Base-by-base conservation (phyloP, 495 filamentous ascomycete genomes). In the Emericellopsis terricola region DNA sequence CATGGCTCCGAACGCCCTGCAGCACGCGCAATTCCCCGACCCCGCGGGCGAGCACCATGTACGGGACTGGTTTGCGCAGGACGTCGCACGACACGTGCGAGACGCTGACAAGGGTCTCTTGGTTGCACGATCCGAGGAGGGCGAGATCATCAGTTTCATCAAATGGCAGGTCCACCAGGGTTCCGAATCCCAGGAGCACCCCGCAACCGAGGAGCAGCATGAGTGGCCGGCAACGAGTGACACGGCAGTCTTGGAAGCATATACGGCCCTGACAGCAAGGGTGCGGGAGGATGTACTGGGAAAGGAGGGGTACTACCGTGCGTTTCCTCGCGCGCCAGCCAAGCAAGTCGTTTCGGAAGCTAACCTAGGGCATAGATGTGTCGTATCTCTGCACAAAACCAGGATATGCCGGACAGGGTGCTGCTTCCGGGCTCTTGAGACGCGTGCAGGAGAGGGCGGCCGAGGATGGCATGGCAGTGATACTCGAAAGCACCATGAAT, bases 21-120 rank as follows among this genome's bases (percentile, higher is more conserved):
- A 62, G 4, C 50, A 55, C 40, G 52, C 44, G 1, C 61, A 65
- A 32, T 65, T 62, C 31, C 55, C 61, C 8, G 54, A 50, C 2
- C 41, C 41, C 8, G 37, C 41, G 3, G 47, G 48, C 38, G 46
- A 55, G 11, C 20, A 7, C 14, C 30, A 28, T 1, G 37, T 59
- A 6, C 28, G 38, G 16, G 15, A 6, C 0, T 48, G 50, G 33
- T 37, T 64, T 26, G 39, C 30, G 2, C 27, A 33, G 15, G 39
- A 60, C 26, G 43, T 43, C 11, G 34, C 44, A 15, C 36, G 40
- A 18, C 40, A 45, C 27, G 37, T 60, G 15, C n/a, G 36, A 8
- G 39, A 51, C 15, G n/a, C 35, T 11, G 31, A 38, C 3, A 39
- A 42, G 24, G 50, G 48, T 17, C 38, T 60, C 4, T 38, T 64